Evolutionary conservation across 805 yeast genomes (phyloP).

Genomic region (Zygoascus tannicola): DNA sequence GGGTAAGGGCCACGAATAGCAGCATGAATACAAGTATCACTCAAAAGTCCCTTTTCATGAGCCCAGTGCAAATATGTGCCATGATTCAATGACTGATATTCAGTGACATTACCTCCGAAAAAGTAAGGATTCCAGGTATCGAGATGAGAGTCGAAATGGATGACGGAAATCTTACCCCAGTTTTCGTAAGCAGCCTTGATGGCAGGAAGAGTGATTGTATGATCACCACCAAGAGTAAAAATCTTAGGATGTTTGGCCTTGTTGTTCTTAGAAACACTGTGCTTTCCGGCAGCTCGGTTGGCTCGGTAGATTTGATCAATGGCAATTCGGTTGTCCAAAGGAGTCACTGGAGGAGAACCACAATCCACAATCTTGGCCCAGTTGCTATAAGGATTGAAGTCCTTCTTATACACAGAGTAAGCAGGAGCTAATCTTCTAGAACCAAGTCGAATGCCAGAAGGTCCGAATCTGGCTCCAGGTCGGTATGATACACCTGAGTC

Average conservation of each 20-base stretch:
- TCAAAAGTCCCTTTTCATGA: constrained; percentile 51
- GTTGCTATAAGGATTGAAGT: constrained; percentile 52
- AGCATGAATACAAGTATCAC: constrained; percentile 41
- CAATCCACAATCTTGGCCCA: constrained; percentile 50
- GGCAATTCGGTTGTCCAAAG: constrained; percentile 53
- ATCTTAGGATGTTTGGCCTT: constrained; percentile 48
- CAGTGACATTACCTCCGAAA: constrained; percentile 53
- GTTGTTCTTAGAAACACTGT: constrained; percentile 12
- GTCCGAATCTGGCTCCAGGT: constrained; percentile 79
- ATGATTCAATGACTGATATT: constrained; percentile 51
- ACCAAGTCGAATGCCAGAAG: constrained; percentile 32
- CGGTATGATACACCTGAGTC: constrained; percentile 73
- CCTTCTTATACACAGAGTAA: constrained; percentile 41
- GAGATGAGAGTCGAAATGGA: constrained; percentile 58
- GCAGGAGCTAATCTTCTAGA: constrained; percentile 30
- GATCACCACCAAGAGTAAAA: constrained; percentile 70
- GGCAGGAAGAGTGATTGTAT: constrained; percentile 61
- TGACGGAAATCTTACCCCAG: constrained; percentile 63
- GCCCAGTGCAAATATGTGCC: constrained; percentile 66
- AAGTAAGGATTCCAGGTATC: constrained; percentile 61
- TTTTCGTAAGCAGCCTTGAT: constrained; percentile 47
- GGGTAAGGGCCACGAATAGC: constrained; percentile 58
- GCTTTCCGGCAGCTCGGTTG: constrained; percentile 35
- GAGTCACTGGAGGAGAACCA: constrained; percentile 55
- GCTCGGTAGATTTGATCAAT: constrained; percentile 45